Percentiles rank a stretch among this genome's conserved stretches.
These are phyloP conservation scores for Didymella exigua DNA, from an alignment of 2,329 filamentous ascomycete species.

Conservation along the genomic window DNA sequence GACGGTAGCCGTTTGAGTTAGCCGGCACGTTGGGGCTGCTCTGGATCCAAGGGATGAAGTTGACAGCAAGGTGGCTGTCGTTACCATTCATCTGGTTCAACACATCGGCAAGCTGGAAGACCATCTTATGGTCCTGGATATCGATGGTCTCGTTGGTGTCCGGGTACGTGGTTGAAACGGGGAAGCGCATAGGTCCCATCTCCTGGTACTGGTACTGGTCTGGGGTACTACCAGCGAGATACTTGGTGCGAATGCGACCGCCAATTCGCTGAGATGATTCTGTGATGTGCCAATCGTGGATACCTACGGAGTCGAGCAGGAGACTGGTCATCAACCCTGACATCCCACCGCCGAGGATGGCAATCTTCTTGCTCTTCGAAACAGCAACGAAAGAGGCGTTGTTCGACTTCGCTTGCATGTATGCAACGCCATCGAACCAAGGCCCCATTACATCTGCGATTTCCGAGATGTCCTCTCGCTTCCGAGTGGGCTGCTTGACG, in stretches of 20 bases:
- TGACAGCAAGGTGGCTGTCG: conserved; percentile 55
- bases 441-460: conserved; percentile 63
- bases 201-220: conserved; percentile 71
- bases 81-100: conserved; percentile 65
- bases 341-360: conserved; percentile 70
- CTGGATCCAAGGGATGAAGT: conserved; percentile 69
- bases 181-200: conserved; percentile 70
- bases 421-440: conserved; percentile 70
- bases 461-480: conserved; percentile 49
- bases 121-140: conserved; percentile 67
- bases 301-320: conserved; percentile 58
- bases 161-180: conserved; percentile 56
- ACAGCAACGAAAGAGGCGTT: conserved; percentile 58
- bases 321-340: conserved; percentile 64
- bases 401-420: conserved; percentile 62
- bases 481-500: conserved; percentile 44
- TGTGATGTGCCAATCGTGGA: conserved; percentile 66
- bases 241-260: conserved; percentile 67
- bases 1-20: conserved; percentile 43
- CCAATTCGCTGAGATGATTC: conserved; percentile 67
- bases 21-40: conserved; percentile 59
- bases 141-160: conserved; percentile 62
- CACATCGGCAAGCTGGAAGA: conserved; percentile 66
- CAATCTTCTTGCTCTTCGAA: conserved; percentile 64
- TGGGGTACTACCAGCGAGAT: conserved; percentile 63